phyloP scores from a whole-genome alignment of 2,329 filamentous ascomycete species.

The Colletotrichum brevisporum region DNA sequence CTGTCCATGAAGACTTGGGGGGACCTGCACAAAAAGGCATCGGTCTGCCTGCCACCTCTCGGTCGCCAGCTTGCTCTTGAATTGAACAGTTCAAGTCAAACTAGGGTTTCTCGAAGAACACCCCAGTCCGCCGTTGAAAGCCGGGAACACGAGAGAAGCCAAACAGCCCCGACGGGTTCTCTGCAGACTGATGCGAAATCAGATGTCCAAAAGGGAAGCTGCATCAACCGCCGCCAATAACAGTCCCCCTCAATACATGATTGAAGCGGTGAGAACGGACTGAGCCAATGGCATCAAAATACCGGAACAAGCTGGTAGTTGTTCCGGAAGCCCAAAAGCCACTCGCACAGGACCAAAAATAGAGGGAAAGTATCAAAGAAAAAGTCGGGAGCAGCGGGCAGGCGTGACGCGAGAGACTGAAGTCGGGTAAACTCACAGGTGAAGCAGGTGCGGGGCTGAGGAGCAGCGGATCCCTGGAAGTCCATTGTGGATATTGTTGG shows the following conservation, averaged over 20 bases:
- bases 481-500: slow-evolving; percentile 50
- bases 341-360: slow-evolving; percentile 29
- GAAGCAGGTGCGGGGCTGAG: slow-evolving; percentile 60
- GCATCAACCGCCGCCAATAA: slow-evolving; percentile 33
- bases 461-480: slow-evolving; percentile 45
- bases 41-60: neutral
- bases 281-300: slow-evolving; percentile 30
- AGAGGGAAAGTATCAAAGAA: neutral
- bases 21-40: neutral
- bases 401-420: slow-evolving; percentile 14
- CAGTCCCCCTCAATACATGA: neutral
- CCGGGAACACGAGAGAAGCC: neutral
- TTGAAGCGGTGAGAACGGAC: slow-evolving; percentile 18
- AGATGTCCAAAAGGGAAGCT: slow-evolving; percentile 2
- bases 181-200: neutral
- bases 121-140: neutral
- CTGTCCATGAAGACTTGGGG: slow-evolving; percentile 9
- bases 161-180: neutral
- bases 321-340: slow-evolving; percentile 25
- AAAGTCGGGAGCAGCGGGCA: neutral
- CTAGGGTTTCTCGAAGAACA: neutral
- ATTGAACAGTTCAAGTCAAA: neutral
- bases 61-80: neutral
- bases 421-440: slow-evolving; percentile 60
- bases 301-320: slow-evolving; percentile 5